Evolutionary conservation across 1,139 yeast genomes (phyloP), one percentile per base, ranked within the genome.

Genomic region (Wickerhamomyces sp.): DNA sequence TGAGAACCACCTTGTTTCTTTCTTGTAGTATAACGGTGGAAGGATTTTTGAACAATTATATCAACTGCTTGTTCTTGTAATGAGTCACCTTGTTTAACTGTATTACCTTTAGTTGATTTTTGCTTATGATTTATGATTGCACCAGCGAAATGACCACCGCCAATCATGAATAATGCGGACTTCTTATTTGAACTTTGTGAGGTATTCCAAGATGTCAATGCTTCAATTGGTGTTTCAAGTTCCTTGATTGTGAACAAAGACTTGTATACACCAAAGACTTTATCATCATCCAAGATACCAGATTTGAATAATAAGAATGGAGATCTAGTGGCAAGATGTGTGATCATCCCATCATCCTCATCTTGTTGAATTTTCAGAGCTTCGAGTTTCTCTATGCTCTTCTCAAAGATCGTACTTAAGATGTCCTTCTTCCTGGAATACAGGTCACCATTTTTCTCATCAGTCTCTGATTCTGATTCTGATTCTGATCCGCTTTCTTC

Each of bases 61-160:
- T 81, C 76, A 2, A 85, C 89, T 2, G 78, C 71, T 58, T 84
- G 89, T 45, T 78, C 79, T 42, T 75, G 71, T 5, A 73, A 53
- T 8, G 69, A 64, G 32, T 72, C 71, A 7, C 75, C 71, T 48
- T 69, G 57, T 61, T 74, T 57, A 54, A 61, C 57, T 44, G 60
- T 48, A 58, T 70, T 65, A 40, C 90, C 86, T 55, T 77, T 76
- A 3, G 77, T 73, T 36, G 71, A 70, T 51, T 70, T 73, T 26
- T 81, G 81, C 39, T 71, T 71, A 60, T 91, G 98, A 2, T 90
- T 81, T 11, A 94, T 73, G 38, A 93, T 84, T 0, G 96, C 97
- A 11, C 95, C 99, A 0, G 98, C 96, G 70, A 93, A 94, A 67
- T 94, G 98, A 37, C 99, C 99, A 41, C 99, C 98, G 10, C 98